Conservation (phyloP, 2,329 filamentous ascomycete species). For the Huntiella savannae region DNA sequence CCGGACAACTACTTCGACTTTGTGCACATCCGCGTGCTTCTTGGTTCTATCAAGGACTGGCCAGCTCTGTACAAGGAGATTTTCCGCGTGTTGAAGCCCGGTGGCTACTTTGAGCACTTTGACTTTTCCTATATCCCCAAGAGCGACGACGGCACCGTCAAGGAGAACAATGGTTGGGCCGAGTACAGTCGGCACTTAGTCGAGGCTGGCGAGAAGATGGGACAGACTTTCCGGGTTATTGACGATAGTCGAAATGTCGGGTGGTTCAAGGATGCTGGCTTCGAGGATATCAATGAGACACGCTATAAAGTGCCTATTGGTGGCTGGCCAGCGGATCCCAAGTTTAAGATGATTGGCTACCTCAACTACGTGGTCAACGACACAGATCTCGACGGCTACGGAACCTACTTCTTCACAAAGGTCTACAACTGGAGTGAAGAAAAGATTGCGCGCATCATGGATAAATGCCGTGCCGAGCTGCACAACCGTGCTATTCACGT, state of each 20-base stretch:
- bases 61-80: slow-evolving; percentile 30
- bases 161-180: slow-evolving; percentile 14
- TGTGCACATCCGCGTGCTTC: slow-evolving; percentile 35
- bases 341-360: slow-evolving; percentile 26
- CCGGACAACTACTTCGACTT: slow-evolving; percentile 33
- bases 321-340: slow-evolving; percentile 25
- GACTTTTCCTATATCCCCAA: slow-evolving; percentile 22
- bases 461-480: slow-evolving; percentile 19
- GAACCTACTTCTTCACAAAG: slow-evolving; percentile 22
- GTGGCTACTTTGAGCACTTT: slow-evolving; percentile 25
- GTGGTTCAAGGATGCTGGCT: slow-evolving; percentile 15
- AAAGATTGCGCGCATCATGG: slow-evolving; percentile 19
- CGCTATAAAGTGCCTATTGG: slow-evolving; percentile 22
- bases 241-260: slow-evolving; percentile 13
- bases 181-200: slow-evolving; percentile 17
- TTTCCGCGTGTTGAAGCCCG: slow-evolving; percentile 34
- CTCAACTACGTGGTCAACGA: slow-evolving; percentile 20
- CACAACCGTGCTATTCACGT: slow-evolving; percentile 19
- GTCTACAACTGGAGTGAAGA: slow-evolving; percentile 19
- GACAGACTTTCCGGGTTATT: slow-evolving; percentile 16
- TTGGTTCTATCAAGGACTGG: slow-evolving; percentile 35
- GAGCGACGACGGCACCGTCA: slow-evolving; percentile 18
- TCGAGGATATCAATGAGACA: slow-evolving; percentile 14
- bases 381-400: slow-evolving; percentile 19
- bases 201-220: slow-evolving; percentile 16